These are phyloP conservation scores for Escovopsis sp. DNA, from an alignment of 2,329 filamentous ascomycete species.

Conservation along the genomic window DNA sequence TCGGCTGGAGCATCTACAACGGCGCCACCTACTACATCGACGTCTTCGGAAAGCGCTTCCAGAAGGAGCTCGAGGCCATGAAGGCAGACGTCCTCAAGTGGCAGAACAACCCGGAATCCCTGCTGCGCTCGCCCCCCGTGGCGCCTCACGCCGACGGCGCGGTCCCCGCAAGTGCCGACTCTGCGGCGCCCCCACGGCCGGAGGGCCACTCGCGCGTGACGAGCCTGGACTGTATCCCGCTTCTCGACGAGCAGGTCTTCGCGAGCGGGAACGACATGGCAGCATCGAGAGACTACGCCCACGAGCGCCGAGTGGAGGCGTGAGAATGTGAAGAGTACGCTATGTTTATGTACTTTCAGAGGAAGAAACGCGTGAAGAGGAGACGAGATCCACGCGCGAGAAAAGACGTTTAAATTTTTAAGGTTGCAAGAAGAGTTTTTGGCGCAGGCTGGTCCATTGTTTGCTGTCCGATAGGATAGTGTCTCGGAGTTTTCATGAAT, in stretches of 20 bases:
- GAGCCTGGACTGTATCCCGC: slow-evolving; percentile 40
- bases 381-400: no score
- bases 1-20: slow-evolving; percentile 91
- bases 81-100: slow-evolving; percentile 80
- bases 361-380: neutral
- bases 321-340: neutral
- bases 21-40: slow-evolving; percentile 97
- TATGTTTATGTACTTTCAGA: neutral
- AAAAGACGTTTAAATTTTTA: no score
- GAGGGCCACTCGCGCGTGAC: slow-evolving; percentile 11
- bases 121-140: slow-evolving; percentile 21
- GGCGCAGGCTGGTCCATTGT: no score
- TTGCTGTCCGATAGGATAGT: no score
- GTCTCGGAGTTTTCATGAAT: no score
- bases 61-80: slow-evolving; percentile 85
- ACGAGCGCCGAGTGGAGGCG: slow-evolving; percentile 28
- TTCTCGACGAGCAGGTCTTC: slow-evolving; percentile 32
- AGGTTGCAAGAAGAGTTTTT: no score
- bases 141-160: slow-evolving; percentile 15
- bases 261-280: slow-evolving; percentile 26
- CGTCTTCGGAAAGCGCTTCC: slow-evolving; percentile 90
- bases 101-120: slow-evolving; percentile 48
- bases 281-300: slow-evolving; percentile 27
- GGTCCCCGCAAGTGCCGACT: slow-evolving; percentile 4
- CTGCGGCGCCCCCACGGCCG: slow-evolving; percentile 6